Evolutionary conservation across 495 filamentous ascomycete species (phyloP), one percentile per base, ranked within the genome.

Genomic region (Penicillium turbatum): DNA sequence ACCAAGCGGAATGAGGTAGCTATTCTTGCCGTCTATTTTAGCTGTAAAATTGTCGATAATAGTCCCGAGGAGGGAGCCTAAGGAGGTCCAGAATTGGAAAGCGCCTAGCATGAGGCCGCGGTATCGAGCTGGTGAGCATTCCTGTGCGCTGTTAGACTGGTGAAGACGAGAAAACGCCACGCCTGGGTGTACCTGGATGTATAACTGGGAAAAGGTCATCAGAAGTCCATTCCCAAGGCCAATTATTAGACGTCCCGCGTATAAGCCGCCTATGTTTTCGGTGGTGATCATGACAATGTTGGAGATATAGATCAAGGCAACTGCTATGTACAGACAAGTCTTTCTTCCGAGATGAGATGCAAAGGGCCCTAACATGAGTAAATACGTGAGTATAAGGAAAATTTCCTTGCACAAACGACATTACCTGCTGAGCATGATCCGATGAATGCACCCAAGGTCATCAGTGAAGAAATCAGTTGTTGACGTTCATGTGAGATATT

Each of bases 191-290:
- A 42, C 39, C 21, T 42, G 19, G 32, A 80, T 68, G 67, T 84
- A 84, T 8, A 84, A 69, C 60, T 84, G 81, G 8, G 78, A 73
- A 58, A 82, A 82, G 29, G 79, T 83, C 77, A 83, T 79, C 54
- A 83, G 68, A 36, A 79, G 68, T 8, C 80, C 80, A 60, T 82
- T 81, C 11, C 79, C 75, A 5, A 84, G 47, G 4, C 82, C 82
- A 48, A 82, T 76, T 40, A 84, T 61, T 35, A 84, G 65, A 30
- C 81, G 70, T 5, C 78, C 80, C 31, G 72, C 77, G 52, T 84
- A 83, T 7, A 84, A 21, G 10, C 72, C 79, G 1, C 73, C 78
- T 39, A 83, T 77, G 32, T 53, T 58, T 34, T 73, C 72, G 0
- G 77, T 79, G 6, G 74, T 70, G 72, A 83, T 82, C 81, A 84